phyloP scores from a whole-genome alignment of 73 alveolate genomes.

The Paramecium primaurelia region DNA sequence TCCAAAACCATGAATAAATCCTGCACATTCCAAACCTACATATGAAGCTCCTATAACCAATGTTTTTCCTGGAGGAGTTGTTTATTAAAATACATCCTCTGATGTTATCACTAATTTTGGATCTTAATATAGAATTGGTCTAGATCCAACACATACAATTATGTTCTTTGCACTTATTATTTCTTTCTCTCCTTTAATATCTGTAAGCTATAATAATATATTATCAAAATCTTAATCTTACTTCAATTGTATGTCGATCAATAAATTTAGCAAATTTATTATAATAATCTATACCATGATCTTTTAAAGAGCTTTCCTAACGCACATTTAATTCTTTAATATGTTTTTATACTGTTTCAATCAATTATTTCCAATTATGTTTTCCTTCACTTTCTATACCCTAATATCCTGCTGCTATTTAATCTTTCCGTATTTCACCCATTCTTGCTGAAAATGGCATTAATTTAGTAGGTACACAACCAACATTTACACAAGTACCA shows the following conservation, averaged over 20 bases:
- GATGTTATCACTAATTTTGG: slow-evolving; percentile 74
- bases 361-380: slow-evolving; percentile 84
- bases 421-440: slow-evolving; percentile 78
- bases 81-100: slow-evolving; percentile 95
- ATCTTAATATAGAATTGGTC: slow-evolving; percentile 76
- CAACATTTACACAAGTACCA: slow-evolving; percentile 99
- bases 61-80: slow-evolving; percentile 96
- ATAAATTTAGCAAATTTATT: slow-evolving; percentile 84
- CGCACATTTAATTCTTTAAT: slow-evolving; percentile 81
- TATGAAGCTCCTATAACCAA: slow-evolving; percentile 98
- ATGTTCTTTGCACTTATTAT: slow-evolving; percentile 80
- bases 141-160: slow-evolving; percentile 91
- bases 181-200: slow-evolving; percentile 81
- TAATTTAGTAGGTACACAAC: slow-evolving; percentile 99
- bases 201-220: slow-evolving; percentile 56
- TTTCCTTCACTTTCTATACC: slow-evolving; percentile 60
- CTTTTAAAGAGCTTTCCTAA: slow-evolving; percentile 77
- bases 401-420: slow-evolving; percentile 72
- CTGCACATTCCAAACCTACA: slow-evolving; percentile 96
- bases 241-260: slow-evolving; percentile 74
- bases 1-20: slow-evolving; percentile 85
- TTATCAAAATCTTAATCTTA: slow-evolving; percentile 53
- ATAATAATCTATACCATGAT: slow-evolving; percentile 74
- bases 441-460: slow-evolving; percentile 96
- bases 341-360: slow-evolving; percentile 80